These are phyloP conservation scores for Vigna unguiculata DNA, from an alignment of 306 rosid species.

Conservation along the genomic window DNA sequence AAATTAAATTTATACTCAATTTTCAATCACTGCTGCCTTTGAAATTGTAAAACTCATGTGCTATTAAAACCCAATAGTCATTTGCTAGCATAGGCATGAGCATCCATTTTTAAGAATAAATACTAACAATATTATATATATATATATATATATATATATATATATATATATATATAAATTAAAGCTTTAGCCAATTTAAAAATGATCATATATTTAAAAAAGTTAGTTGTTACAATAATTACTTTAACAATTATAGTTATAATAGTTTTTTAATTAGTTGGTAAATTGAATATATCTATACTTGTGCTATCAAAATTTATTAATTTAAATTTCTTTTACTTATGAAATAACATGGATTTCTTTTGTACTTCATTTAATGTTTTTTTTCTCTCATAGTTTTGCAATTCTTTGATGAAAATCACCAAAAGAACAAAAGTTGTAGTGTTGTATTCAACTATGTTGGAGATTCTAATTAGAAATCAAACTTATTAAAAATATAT, in stretches of 20 bases:
- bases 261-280: neutral
- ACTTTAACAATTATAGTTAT: neutral
- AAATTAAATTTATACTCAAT: neutral
- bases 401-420: neutral
- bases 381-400: neutral
- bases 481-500: too few relatives aligned
- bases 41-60: slow-evolving; percentile 1
- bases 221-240: neutral
- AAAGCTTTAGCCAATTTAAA: neutral
- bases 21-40: neutral
- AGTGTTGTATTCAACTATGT: too few relatives aligned
- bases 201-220: neutral
- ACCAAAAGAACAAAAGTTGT: neutral
- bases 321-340: neutral
- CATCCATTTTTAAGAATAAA: neutral
- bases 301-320: neutral
- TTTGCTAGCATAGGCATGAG: neutral
- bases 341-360: neutral
- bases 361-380: neutral
- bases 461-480: too few relatives aligned
- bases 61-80: neutral
- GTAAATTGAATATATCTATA: neutral
- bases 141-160: too few relatives aligned
- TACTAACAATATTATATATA: neutral
- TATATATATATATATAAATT: neutral